phyloP scores from a whole-genome alignment of 2,329 filamentous ascomycete genomes.

The Verticillium longisporum region DNA sequence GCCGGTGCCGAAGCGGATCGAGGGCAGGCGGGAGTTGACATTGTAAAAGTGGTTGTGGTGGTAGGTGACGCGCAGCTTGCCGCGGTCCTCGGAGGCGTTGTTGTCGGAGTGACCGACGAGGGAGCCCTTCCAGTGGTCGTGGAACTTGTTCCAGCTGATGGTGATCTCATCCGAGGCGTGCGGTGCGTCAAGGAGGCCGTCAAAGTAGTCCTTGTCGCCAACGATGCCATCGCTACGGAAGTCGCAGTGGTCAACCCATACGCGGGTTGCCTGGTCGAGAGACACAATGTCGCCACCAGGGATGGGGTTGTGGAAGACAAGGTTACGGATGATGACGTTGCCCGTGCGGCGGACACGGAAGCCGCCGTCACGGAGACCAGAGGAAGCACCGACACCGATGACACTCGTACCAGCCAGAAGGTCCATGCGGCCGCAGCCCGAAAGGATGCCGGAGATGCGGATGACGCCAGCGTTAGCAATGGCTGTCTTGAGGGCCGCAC shows the following conservation, averaged over 20 bases:
- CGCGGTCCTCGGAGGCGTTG: slow-evolving; percentile 49
- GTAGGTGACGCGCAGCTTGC: slow-evolving; percentile 52
- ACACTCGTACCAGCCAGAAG: slow-evolving; percentile 43
- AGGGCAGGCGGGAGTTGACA: slow-evolving; percentile 51
- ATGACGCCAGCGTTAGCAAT: slow-evolving; percentile 32
- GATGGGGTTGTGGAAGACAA: slow-evolving; percentile 42
- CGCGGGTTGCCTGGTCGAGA: slow-evolving; percentile 36
- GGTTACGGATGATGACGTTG: slow-evolving; percentile 52
- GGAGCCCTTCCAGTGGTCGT: slow-evolving; percentile 45
- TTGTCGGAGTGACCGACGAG: slow-evolving; percentile 54
- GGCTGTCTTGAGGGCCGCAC: slow-evolving; percentile 30
- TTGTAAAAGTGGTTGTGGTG: slow-evolving; percentile 54
- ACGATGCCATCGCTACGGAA: slow-evolving; percentile 23
- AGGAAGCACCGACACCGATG: slow-evolving; percentile 38
- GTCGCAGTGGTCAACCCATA: slow-evolving; percentile 40
- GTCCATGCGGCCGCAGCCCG: slow-evolving; percentile 33
- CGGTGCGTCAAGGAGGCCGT: slow-evolving; percentile 33
- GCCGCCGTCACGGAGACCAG: slow-evolving; percentile 35
- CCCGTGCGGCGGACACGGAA: slow-evolving; percentile 37
- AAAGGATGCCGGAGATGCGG: slow-evolving; percentile 36
- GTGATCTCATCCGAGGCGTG: slow-evolving; percentile 35
- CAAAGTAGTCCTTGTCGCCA: slow-evolving; percentile 32
- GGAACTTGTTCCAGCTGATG: slow-evolving; percentile 30
- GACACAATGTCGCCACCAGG: slow-evolving; percentile 42
- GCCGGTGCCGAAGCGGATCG: slow-evolving; percentile 53